A percentile compares a stretch with the other conserved stretches of the same genome.
These are phyloP conservation scores for Tetrapisispora fleetii DNA, from an alignment of 805 yeast species.

Conservation along the genomic window DNA sequence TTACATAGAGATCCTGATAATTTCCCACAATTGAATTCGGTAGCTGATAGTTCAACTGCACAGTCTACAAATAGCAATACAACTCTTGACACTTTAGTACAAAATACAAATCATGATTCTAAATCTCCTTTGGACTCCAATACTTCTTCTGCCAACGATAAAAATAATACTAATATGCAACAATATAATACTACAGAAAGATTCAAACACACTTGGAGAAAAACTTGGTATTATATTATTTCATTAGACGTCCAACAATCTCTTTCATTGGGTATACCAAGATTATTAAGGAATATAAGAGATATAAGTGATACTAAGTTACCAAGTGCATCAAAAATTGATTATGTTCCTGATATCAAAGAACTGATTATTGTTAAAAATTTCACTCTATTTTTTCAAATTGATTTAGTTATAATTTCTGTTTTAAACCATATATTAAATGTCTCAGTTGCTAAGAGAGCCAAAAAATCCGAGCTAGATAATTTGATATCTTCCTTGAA, in stretches of 20 bases:
- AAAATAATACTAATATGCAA: conserved; percentile 7
- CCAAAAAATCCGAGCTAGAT: conserved; percentile 34
- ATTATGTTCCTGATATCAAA: conserved; percentile 30
- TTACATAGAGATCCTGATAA: conserved; percentile 57
- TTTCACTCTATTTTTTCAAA: conserved; percentile 37
- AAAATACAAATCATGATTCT: conserved; percentile 3
- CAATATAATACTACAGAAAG: conserved; percentile 23
- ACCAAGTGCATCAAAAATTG: conserved; percentile 33
- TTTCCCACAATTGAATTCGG: conserved; percentile 35
- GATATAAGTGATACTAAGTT: conserved; percentile 36
- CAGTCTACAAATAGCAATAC: conserved; percentile 6
- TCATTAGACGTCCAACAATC: conserved; percentile 36
- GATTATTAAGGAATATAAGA: conserved; percentile 30
- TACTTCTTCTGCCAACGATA: conserved; percentile 4
- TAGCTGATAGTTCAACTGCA: conserved; percentile 9
- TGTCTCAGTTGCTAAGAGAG: conserved; percentile 32
- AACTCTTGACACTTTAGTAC: conserved; percentile 2
- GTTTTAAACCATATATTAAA: conserved; percentile 27
- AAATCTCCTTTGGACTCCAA: neutral
- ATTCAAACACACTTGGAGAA: conserved; percentile 43
- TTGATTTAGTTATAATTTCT: conserved; percentile 34
- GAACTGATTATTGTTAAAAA: conserved; percentile 41
- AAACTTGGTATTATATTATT: conserved; percentile 44
- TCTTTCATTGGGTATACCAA: conserved; percentile 34
- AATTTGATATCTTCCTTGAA: conserved; percentile 27